Evolutionary conservation across 495 filamentous ascomycete genomes (phyloP).

Genomic region (Immersiella caudata): DNA sequence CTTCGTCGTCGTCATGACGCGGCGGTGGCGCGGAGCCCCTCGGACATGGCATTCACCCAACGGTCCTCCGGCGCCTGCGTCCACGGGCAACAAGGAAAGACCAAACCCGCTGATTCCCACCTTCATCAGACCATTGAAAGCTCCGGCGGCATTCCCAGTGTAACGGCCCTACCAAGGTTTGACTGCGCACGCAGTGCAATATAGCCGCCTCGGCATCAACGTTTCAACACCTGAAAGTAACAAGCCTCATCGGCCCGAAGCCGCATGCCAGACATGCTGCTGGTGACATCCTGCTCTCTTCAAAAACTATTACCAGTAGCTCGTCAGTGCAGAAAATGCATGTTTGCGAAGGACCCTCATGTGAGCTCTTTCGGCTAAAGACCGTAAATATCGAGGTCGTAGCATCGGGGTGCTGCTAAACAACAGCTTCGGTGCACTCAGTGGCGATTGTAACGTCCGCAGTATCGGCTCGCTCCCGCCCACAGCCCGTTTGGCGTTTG

Average conservation of each 20-base stretch:
- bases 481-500: not conserved
- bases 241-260: not conserved
- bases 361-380: not conserved
- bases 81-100: not conserved
- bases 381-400: not conserved
- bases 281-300: not conserved
- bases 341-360: not conserved
- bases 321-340: not conserved
- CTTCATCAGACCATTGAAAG: not conserved
- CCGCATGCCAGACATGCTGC: not conserved
- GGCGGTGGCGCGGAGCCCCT: not conserved
- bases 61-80: not conserved
- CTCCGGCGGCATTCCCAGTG: not conserved
- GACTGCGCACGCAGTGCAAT: not conserved
- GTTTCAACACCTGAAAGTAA: not conserved
- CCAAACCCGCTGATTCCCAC: not conserved
- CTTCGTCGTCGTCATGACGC: not conserved
- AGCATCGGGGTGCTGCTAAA: not conserved
- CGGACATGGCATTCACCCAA: not conserved
- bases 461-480: not conserved
- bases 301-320: not conserved
- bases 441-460: not conserved
- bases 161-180: not conserved
- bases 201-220: slow-evolving; percentile 7
- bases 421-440: not conserved